phyloP scores from a whole-genome alignment of 257 asterid genomes.

The Capsicum chinense region DNA sequence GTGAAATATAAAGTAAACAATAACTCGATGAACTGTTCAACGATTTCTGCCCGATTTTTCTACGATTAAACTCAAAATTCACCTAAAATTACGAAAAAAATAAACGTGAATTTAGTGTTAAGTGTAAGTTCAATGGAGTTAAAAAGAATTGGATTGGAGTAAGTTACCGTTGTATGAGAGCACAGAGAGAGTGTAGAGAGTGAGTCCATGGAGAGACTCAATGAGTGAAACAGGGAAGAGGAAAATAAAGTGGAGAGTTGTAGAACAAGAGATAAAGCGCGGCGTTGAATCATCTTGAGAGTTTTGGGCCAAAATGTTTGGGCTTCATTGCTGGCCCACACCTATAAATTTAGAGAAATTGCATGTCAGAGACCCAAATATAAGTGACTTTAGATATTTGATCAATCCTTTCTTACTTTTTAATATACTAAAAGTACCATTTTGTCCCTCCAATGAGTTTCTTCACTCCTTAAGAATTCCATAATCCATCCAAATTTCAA shows the following conservation, averaged over 20 bases:
- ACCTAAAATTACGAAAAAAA: conserved; percentile 38
- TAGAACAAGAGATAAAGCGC: conserved; percentile 25
- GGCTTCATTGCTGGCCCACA: too few species aligned
- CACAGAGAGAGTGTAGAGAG: conserved; percentile 56
- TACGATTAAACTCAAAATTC: conserved; percentile 36
- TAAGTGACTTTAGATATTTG: too few species aligned
- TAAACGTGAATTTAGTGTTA: not conserved
- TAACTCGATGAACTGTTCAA: conserved; percentile 35
- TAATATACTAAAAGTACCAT: too few species aligned
- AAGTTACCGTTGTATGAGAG: conserved; percentile 57
- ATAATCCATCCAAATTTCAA: too few species aligned
- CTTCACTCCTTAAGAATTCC: too few species aligned
- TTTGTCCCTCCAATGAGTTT: too few species aligned
- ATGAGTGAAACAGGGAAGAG: not conserved
- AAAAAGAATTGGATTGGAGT: not conserved
- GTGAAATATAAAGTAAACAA: conserved; percentile 40
- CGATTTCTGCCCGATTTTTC: not conserved
- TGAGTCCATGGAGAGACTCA: conserved; percentile 49
- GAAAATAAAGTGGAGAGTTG: not conserved
- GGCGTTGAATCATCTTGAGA: conserved; percentile 7
- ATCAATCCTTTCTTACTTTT: too few species aligned
- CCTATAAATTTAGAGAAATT: too few species aligned
- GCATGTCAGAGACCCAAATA: too few species aligned
- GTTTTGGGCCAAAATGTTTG: not conserved
- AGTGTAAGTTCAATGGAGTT: not conserved